phyloP scores from a whole-genome alignment of 73 alveolate genomes.

The Symbiodinium natans region DNA sequence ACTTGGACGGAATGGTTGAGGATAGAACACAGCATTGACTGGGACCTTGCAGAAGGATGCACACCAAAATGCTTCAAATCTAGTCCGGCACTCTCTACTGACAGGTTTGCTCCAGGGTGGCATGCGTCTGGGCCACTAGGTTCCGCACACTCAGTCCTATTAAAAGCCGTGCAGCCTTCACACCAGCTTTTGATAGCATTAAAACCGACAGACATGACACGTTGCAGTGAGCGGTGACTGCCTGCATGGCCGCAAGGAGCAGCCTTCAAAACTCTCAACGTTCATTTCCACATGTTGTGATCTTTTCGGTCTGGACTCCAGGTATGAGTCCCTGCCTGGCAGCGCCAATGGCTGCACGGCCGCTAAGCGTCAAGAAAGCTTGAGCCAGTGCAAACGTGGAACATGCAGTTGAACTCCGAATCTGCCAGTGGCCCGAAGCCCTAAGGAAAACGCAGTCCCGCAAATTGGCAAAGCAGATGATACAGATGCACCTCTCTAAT shows the following conservation, averaged over 20 bases:
- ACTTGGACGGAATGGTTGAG: neutral
- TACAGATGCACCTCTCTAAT: constrained; percentile 26
- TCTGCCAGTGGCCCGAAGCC: too few relatives aligned
- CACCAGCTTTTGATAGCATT: neutral
- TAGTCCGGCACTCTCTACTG: neutral
- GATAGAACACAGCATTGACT: neutral
- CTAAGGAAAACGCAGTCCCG: too few relatives aligned
- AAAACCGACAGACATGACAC: neutral
- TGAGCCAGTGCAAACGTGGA: too few relatives aligned
- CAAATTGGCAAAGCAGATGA: too few relatives aligned
- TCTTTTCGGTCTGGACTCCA: too few relatives aligned
- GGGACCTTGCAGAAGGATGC: neutral
- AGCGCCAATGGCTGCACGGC: neutral
- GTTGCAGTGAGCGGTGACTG: neutral
- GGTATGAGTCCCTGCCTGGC: too few relatives aligned
- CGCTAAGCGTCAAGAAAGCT: neutral
- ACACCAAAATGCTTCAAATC: too few relatives aligned
- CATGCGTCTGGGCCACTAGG: neutral
- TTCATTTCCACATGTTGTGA: too few relatives aligned
- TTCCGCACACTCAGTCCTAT: neutral
- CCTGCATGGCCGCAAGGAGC: neutral
- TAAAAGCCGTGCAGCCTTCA: constrained; percentile 12
- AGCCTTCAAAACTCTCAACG: too few relatives aligned
- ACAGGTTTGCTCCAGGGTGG: neutral
- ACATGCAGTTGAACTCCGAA: too few relatives aligned